These are phyloP conservation scores for Echium plantagineum DNA, from an alignment of 257 asterid genomes.

Conservation along the genomic window DNA sequence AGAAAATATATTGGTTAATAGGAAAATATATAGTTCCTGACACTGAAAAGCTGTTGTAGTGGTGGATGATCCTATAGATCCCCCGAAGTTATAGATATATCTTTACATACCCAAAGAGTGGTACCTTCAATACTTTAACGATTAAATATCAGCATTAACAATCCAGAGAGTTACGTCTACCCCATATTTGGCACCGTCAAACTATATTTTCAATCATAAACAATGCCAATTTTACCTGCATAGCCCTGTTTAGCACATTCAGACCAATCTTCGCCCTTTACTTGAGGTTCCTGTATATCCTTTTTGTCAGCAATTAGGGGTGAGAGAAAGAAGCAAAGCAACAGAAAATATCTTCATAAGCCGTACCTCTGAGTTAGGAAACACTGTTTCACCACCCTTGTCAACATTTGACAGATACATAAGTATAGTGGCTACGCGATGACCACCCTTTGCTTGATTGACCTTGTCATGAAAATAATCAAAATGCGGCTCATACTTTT, in stretches of 20 bases:
- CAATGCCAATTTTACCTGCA: conserved; percentile 32
- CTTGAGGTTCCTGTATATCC: conserved; percentile 36
- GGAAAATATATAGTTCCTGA: no score
- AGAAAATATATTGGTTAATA: no score
- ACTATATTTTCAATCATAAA: no score
- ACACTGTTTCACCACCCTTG: conserved; percentile 80
- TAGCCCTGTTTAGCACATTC: conserved; percentile 82
- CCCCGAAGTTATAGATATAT: no score
- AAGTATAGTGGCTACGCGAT: conserved; percentile 86
- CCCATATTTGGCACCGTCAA: no score
- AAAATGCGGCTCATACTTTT: conserved; percentile 81
- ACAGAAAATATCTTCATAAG: not conserved
- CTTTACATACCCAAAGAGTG: no score
- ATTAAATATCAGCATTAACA: no score
- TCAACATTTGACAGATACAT: conserved; percentile 64
- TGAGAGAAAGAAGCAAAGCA: not conserved
- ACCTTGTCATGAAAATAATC: conserved; percentile 66
- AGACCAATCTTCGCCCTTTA: conserved; percentile 63
- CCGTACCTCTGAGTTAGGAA: conserved; percentile 57
- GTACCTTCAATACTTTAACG: no score
- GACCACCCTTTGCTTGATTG: conserved; percentile 74
- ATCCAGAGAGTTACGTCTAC: no score
- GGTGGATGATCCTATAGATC: no score
- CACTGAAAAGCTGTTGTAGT: no score
- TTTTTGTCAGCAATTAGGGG: conserved; percentile 8